phyloP scores from a whole-genome alignment of 2,329 filamentous ascomycete genomes.

The Pestalotiopsis sp. region DNA sequence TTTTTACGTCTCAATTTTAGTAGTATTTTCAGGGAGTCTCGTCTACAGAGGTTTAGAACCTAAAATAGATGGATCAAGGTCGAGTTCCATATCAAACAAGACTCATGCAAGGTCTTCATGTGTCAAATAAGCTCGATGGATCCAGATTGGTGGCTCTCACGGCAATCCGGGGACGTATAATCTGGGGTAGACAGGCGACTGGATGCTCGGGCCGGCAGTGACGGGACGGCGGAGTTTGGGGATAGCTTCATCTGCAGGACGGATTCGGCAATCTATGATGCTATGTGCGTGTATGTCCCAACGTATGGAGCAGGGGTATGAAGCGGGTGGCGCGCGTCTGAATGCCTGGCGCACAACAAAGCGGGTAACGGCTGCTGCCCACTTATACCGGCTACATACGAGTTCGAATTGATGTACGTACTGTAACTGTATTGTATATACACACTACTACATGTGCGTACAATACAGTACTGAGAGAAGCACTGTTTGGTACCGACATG shows the following conservation, averaged over 20 bases:
- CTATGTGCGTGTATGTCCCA: too few species aligned
- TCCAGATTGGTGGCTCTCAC: neutral
- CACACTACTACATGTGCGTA: neutral
- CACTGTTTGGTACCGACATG: neutral
- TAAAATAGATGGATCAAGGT: neutral
- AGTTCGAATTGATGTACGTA: neutral
- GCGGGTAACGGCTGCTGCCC: neutral
- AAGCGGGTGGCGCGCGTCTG: neutral
- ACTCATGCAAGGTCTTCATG: neutral
- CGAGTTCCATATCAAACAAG: neutral
- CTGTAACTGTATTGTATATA: neutral
- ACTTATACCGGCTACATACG: neutral
- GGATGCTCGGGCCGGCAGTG: conserved; percentile 10
- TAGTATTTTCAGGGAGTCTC: neutral
- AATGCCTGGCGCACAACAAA: neutral
- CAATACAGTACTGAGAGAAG: neutral
- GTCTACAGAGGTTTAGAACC: neutral
- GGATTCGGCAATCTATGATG: conserved; percentile 6
- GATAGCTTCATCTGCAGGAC: conserved; percentile 19
- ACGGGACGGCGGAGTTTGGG: conserved; percentile 8
- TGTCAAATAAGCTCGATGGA: neutral
- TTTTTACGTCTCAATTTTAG: neutral
- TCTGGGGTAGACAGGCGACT: conserved; percentile 13
- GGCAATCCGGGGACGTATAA: neutral
- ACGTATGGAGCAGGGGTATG: neutral